Base-by-base conservation (phyloP, 2,329 filamentous ascomycete genomes). In the Exophiala viscosa region DNA sequence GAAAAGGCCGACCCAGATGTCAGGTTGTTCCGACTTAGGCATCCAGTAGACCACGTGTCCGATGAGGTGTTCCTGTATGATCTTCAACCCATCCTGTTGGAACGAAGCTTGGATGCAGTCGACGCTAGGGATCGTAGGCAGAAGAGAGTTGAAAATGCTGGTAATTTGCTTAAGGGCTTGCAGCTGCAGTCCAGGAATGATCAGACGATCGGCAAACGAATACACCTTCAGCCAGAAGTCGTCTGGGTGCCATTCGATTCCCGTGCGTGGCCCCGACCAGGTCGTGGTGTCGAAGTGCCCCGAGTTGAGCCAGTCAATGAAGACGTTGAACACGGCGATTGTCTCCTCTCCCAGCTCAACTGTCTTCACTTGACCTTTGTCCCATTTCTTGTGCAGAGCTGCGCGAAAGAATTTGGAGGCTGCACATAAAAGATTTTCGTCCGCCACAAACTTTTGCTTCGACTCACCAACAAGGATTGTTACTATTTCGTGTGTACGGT, bases 301-400 rank as follows among this genome's bases (percentile, higher is more conserved):
- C 4, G 38, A 40, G 62, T 80, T 76, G 18, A 82, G 70, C 76
- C 77, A 81, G 40, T 78, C 68, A 39, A 76, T 69, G 61, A 81
- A 80, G 33, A 80, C 69, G 60, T 74, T 72, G 60, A 82, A 80
- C 71, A 79, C 78, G 62, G 75, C 69, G 14, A 76, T 67, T 1
- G 73, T 73, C 63, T 81, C 76, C 54, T 70, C 69, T 0, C 76
- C 72, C 3, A 75, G 67, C 63, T 66, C 69, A n/a, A n/a, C n/a
- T n/a, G n/a, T n/a, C n/a, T n/a, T n/a, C n/a, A n/a, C n/a, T n/a
- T n/a, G 32, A 74, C 61, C 33, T 59, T 79, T 66, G 3, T 28
- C 23, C 23, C 23, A 28, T 7, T 28, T 28, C 2, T 28, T 5
- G 23, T 28, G 5, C 23, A 28, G 23, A 5, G 23, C 23, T 28